Evolutionary conservation across 2,329 filamentous ascomycete genomes (phyloP), one percentile per base, ranked within the genome.

Genomic region (Hypoxylon sp.): DNA sequence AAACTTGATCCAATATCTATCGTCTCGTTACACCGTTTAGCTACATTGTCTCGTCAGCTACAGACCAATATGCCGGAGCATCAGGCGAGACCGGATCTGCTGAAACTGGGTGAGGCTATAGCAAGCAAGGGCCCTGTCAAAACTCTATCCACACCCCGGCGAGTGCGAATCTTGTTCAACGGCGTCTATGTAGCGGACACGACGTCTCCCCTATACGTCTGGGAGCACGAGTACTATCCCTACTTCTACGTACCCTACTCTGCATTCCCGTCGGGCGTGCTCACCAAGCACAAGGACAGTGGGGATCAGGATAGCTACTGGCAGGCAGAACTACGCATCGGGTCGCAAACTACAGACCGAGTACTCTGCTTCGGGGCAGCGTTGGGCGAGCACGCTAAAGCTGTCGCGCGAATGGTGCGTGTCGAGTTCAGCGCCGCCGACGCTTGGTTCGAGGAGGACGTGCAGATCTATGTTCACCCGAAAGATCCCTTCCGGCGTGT

Each of bases 401-500:
- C 60, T 1, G 59, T 77, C 4, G 63, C 69, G 30, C 72, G 69
- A 19, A 59, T 69, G 15, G 70, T 68, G 30, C 67, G 68, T 15
- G 65, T 71, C 8, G 67, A 68, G 57, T 72, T 74, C 59, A 55
- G 22, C 47, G 69, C 68, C 13, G 72, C 49, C 51, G 74, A 76
- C 46, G 70, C 71, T 1, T 78, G 79, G 64, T 84, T 81, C 65
- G 87, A 89, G 70, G 88, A 90, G 75, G 86, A 89, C 52, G 77
- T 79, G 0, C 83, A 81, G 1, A 84, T 90, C 56, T 83, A 82
- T 68, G 80, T 86, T 3, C 89, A 91, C 61, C 88, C 88, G 0
- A 90, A 89, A 65, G 88, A 91, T 56, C 89, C 88, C 0, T 90
- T 85, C 76, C 89, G 88, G 68, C 82, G 89, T 11, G 78, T 91